Base-by-base conservation (phyloP, 257 asterid species). In the Pogostemon cablin region DNA sequence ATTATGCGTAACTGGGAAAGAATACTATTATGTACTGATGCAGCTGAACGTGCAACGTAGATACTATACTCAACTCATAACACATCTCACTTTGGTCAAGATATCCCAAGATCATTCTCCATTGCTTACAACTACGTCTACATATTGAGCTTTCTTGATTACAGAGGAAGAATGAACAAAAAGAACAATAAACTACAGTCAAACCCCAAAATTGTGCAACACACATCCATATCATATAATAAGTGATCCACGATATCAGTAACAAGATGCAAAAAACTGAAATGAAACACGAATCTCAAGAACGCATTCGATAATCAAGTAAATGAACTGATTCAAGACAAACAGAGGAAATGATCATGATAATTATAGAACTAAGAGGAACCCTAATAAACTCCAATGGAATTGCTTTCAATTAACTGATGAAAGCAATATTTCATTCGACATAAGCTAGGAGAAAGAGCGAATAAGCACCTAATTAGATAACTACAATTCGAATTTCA, bases 401-500 rank as follows among this genome's bases (percentile, higher is more conserved):
- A 44, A 34, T 9, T 50, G 72, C 56, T 60, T 62, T 60, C 4
- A 2, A 37, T 10, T 12, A 39, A 10, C 20, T 64, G 48, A 54
- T 47, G 9, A 71, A 40, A 61, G 61, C 58, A 50, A 75, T 5
- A 44, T 12, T 43, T 17, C 50, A 63, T 8, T 56, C 76, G 9
- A 48, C 69, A 25, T 11, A 25, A 62, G 54, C 62, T 39, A 40
- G 9, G 57, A 37, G 49, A 67, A 39, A 66, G 38, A 52, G 20
- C 38, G 32, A 59, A 47, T 37, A 8, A 9, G 41, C 60, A 8
- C 39, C 41, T 5, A 12, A 7, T 12, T 57, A 41, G 12, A 50
- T 12, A 44, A 41, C 11, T 49, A 55, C 39, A 55, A 46, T 53
- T 9, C 67, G 11, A 6, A 59, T 35, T 56, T 85, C 76, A 87